A percentile compares a stretch with the other conserved stretches of the same genome.
phyloP scores from a whole-genome alignment of 2,329 filamentous ascomycete species.

The Colletotrichum cuscutae region DNA sequence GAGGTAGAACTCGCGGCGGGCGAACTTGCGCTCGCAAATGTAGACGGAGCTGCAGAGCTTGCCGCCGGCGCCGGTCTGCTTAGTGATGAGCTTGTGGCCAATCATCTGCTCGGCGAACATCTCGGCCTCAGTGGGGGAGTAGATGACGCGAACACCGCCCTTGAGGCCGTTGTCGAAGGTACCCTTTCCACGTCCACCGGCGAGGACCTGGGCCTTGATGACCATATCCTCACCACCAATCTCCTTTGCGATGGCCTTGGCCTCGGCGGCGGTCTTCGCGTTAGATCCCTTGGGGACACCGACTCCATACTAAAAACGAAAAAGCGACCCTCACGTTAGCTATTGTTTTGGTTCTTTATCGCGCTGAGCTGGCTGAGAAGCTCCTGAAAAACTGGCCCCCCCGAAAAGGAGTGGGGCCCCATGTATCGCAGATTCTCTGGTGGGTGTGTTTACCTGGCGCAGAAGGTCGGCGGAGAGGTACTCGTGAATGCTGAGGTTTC shows the following conservation, averaged over 20 bases:
- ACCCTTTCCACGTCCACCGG: constrained; percentile 97
- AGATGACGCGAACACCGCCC: constrained; percentile 98
- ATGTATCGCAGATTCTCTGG: constrained; percentile 9
- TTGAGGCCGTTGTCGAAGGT: constrained; percentile 98
- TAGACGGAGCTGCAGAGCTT: constrained; percentile 97
- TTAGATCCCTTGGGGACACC: constrained; percentile 91
- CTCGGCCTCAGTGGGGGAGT: constrained; percentile 94
- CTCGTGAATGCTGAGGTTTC: constrained; percentile 96
- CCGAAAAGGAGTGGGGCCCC: constrained; percentile 32
- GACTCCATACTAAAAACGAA: constrained; percentile 80
- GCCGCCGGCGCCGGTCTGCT: constrained; percentile 95
- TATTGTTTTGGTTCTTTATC: neutral
- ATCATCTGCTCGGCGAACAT: constrained; percentile 99
- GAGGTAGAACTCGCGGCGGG: constrained; percentile 98
- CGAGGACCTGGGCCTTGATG: constrained; percentile 99
- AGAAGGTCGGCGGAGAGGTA: constrained; percentile 95
- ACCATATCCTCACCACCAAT: constrained; percentile 98
- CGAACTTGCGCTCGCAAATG: constrained; percentile 99
- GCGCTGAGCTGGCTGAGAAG: constrained; percentile 2
- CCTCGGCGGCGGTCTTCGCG: constrained; percentile 85
- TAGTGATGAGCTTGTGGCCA: constrained; percentile 98
- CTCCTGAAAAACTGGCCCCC: constrained; percentile 12
- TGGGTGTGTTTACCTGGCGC: constrained; percentile 65
- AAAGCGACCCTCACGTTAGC: constrained; percentile 29
- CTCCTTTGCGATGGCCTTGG: constrained; percentile 88